phyloP scores from a whole-genome alignment of 805 yeast species.

The Candida ortonii region DNA sequence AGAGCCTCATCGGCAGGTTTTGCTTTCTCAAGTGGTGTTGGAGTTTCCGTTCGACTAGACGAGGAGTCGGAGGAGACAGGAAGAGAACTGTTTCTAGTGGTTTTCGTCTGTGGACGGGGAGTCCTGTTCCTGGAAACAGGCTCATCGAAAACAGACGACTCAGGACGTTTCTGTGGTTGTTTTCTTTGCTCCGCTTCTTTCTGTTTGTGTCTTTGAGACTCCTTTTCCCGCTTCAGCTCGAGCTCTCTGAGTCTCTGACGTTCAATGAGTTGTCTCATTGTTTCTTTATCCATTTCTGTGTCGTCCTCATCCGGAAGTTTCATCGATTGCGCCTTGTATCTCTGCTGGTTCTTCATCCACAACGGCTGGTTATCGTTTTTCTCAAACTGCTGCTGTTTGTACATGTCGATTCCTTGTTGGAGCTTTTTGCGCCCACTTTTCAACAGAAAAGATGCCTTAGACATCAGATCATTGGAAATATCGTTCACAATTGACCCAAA shows the following conservation, averaged over 20 bases:
- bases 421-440: conserved; percentile 59
- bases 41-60: not conserved
- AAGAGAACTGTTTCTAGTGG: conserved; percentile 29
- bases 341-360: conserved; percentile 68
- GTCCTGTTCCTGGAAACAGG: conserved; percentile 14
- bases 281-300: conserved; percentile 39
- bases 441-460: conserved; percentile 57
- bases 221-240: conserved; percentile 20
- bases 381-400: conserved; percentile 38
- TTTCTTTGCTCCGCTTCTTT: conserved; percentile 11
- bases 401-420: conserved; percentile 59
- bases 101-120: conserved; percentile 18
- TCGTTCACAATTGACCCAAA: conserved; percentile 45
- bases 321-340: conserved; percentile 42
- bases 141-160: conserved; percentile 12
- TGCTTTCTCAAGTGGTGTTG: conserved; percentile 5
- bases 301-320: conserved; percentile 39
- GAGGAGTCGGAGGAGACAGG: conserved; percentile 1
- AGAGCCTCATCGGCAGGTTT: conserved; percentile 22
- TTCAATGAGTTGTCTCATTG: conserved; percentile 39
- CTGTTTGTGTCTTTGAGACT: conserved; percentile 9
- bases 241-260: conserved; percentile 40
- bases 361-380: conserved; percentile 48
- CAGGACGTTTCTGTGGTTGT: conserved; percentile 9
- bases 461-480: conserved; percentile 52